Conservation (phyloP, 108 stramenopile species). For the Stephanodiscus triporus region DNA sequence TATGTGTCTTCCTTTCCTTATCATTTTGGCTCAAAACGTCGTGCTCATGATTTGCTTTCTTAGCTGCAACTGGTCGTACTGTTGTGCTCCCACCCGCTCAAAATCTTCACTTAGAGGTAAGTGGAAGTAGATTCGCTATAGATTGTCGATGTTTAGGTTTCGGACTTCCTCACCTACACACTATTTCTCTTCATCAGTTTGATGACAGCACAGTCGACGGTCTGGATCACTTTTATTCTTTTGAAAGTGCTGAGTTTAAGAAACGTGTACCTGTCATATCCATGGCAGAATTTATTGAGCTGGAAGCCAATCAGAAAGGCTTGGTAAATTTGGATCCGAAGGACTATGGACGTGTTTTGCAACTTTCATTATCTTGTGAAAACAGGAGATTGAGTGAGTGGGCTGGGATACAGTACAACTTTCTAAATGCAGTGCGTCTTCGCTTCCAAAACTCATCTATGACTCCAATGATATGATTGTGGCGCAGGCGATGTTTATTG, state of each 20-base stretch:
- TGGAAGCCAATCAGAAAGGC: conserved; percentile 56
- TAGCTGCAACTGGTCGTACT: conserved; percentile 83
- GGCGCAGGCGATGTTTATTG: conserved; percentile 41
- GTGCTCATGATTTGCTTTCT: conserved; percentile 56
- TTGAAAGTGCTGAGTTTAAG: conserved; percentile 54
- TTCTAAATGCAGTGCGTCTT: not conserved
- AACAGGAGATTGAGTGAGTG: conserved; percentile 50
- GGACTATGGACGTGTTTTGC: conserved; percentile 23
- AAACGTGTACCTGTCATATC: conserved; percentile 55
- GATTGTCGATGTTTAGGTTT: not conserved
- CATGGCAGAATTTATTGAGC: conserved; percentile 48
- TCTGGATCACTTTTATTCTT: conserved; percentile 87
- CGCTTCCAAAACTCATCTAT: not conserved
- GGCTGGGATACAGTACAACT: not conserved
- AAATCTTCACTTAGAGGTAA: conserved; percentile 53
- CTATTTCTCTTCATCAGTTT: conserved; percentile 23
- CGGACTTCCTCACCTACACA: not conserved
- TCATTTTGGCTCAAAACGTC: not conserved
- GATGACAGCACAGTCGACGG: conserved; percentile 58
- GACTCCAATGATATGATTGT: not conserved
- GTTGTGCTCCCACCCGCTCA: conserved; percentile 84
- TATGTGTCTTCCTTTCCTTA: not conserved
- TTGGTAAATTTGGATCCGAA: conserved; percentile 22
- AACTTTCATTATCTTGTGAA: conserved; percentile 57
- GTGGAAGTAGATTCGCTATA: conserved; percentile 13